A percentile compares a stretch with the other conserved stretches of the same genome.
Conservation (phyloP, 495 filamentous ascomycete species). For the Cercophora sp. region DNA sequence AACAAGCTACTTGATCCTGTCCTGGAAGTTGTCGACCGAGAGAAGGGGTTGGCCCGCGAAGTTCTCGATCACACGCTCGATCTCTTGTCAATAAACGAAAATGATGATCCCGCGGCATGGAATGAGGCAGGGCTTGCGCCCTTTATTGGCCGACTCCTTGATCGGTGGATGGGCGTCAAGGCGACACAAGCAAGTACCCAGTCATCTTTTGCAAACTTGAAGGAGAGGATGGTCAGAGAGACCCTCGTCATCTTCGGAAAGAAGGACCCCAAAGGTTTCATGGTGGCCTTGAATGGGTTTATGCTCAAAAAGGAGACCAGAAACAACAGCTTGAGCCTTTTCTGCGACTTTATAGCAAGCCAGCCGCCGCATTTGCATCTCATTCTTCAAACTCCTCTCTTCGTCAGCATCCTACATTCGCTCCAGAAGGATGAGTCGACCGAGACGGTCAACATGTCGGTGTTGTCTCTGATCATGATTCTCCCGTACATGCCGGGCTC, state of each 20-base stretch:
- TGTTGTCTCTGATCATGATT: conserved; percentile 69
- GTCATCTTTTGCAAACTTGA: conserved; percentile 43
- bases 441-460: conserved; percentile 59
- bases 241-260: conserved; percentile 58
- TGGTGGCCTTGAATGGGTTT: conserved; percentile 55
- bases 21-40: conserved; percentile 51
- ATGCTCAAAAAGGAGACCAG: conserved; percentile 57
- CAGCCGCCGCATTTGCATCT: conserved; percentile 70
- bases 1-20: conserved; percentile 56
- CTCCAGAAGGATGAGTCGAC: conserved; percentile 69
- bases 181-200: conserved; percentile 42
- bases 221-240: conserved; percentile 50
- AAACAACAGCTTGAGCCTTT: conserved; percentile 52
- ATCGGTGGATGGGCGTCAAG: conserved; percentile 56
- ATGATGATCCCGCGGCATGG: conserved; percentile 46
- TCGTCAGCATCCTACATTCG: conserved; percentile 63
- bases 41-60: conserved; percentile 56
- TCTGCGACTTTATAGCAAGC: conserved; percentile 61
- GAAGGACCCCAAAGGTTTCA: conserved; percentile 64
- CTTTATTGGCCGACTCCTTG: conserved; percentile 51
- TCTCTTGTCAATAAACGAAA: conserved; percentile 54
- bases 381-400: conserved; percentile 60
- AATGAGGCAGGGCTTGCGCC: conserved; percentile 38
- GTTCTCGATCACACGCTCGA: conserved; percentile 51
- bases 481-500: conserved; percentile 69